A percentile compares a stretch with the other conserved stretches of the same genome.
Evolutionary conservation across 2,329 filamentous ascomycete genomes (phyloP).

Genomic region (Aspergillus fructus): DNA sequence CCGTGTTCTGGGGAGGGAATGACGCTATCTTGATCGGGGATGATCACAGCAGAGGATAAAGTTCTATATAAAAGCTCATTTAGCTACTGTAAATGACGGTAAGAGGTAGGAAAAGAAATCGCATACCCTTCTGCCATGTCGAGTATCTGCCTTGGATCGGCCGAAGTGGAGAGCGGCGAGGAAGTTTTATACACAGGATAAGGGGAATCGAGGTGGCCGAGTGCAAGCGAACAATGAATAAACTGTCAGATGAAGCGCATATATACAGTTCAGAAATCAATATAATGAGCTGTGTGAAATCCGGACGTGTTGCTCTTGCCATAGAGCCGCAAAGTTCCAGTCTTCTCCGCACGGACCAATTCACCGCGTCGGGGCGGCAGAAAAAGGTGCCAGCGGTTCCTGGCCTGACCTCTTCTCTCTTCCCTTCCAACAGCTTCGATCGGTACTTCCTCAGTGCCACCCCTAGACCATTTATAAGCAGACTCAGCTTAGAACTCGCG

Average conservation of each 20-base stretch:
- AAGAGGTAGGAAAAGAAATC: neutral
- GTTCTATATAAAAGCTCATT: constrained; percentile 17
- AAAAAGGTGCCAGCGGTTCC: constrained; percentile 10
- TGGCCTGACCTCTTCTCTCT: constrained; percentile 5
- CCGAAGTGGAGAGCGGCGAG: neutral
- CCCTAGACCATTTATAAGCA: neutral
- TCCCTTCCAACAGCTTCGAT: constrained; percentile 15
- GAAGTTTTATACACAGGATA: neutral
- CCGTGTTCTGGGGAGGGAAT: constrained; percentile 32
- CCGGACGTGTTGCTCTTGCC: constrained; percentile 11
- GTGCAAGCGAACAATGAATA: neutral
- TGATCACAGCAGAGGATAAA: constrained; percentile 55
- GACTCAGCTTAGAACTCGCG: neutral
- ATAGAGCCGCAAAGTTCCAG: constrained; percentile 8
- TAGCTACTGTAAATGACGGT: neutral
- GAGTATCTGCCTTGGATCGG: neutral
- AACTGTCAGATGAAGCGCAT: neutral
- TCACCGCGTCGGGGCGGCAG: constrained; percentile 42
- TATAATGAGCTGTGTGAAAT: neutral
- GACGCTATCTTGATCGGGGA: constrained; percentile 45
- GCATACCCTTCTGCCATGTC: constrained; percentile 20
- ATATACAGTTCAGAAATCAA: neutral
- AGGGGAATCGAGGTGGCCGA: neutral
- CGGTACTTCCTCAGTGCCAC: neutral
- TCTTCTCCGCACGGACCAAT: constrained; percentile 30